A percentile compares a stretch with the other conserved stretches of the same genome.
These are phyloP conservation scores for Sorghum bicolor DNA, from an alignment of 176 grass and related monocot species.

Conservation along the genomic window DNA sequence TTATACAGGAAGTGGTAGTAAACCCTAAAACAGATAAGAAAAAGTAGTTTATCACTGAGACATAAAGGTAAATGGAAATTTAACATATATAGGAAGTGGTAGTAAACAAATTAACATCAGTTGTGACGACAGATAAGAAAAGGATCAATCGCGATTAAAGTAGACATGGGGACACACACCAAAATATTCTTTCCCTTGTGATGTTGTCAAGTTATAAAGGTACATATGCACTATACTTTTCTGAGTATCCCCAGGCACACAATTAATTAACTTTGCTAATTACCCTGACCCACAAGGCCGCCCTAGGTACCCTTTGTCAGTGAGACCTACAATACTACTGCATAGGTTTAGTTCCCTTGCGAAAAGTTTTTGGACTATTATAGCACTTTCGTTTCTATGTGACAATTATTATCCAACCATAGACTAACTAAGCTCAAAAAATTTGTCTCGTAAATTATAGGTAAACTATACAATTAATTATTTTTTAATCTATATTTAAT, in stretches of 20 bases:
- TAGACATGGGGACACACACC: too few species aligned
- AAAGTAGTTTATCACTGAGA: neutral
- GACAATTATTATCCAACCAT: too few species aligned
- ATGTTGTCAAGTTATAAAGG: neutral
- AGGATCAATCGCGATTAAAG: neutral
- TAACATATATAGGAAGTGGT: neutral
- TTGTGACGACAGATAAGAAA: neutral
- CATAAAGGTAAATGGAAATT: neutral
- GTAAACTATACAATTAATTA: too few species aligned
- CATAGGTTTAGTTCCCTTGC: too few species aligned
- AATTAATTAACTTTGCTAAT: neutral
- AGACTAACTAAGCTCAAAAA: too few species aligned
- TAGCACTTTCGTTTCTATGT: too few species aligned
- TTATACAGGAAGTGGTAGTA: too few species aligned
- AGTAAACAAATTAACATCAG: neutral
- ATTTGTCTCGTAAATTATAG: too few species aligned
- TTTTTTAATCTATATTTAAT: too few species aligned
- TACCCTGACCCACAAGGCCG: neutral
- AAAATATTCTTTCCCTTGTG: neutral
- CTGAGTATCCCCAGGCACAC: neutral
- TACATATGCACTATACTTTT: neutral
- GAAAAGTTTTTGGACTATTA: too few species aligned
- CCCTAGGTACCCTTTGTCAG: neutral
- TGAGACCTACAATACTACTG: neutral
- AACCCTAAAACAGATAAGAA: too few species aligned